phyloP scores from a whole-genome alignment of 2,329 filamentous ascomycete genomes.

The Cladosporium cucumerinum region DNA sequence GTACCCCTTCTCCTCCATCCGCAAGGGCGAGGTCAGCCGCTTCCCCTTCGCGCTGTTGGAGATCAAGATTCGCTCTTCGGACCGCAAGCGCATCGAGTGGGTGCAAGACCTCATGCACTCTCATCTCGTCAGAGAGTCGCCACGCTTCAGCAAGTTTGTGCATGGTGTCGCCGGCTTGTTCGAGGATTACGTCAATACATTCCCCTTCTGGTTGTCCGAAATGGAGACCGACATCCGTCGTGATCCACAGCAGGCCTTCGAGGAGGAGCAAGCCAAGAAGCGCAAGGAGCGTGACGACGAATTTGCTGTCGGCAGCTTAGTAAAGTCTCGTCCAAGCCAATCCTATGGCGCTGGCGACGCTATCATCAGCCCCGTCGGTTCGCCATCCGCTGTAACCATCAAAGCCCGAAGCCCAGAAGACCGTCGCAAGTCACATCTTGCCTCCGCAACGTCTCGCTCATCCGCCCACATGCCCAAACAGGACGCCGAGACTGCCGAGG shows the following conservation, averaged over 20 bases:
- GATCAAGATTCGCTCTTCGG: slow-evolving; percentile 67
- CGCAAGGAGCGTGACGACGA: slow-evolving; percentile 81
- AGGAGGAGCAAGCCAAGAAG: slow-evolving; percentile 82
- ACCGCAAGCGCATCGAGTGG: slow-evolving; percentile 74
- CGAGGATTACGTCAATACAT: slow-evolving; percentile 88
- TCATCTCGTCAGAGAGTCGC: slow-evolving; percentile 84
- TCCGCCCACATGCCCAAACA: slow-evolving; percentile 24
- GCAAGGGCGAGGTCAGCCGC: slow-evolving; percentile 83
- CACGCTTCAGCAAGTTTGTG: slow-evolving; percentile 94
- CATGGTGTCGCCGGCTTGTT: slow-evolving; percentile 90
- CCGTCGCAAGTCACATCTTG: slow-evolving; percentile 20
- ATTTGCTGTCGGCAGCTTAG: slow-evolving; percentile 81
- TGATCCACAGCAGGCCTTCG: slow-evolving; percentile 85
- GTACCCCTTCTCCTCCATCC: slow-evolving; percentile 82
- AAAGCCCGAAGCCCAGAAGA: slow-evolving; percentile 19
- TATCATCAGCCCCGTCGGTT: slow-evolving; percentile 64
- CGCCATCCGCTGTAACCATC: slow-evolving; percentile 59
- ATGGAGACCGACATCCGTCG: slow-evolving; percentile 91
- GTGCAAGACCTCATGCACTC: slow-evolving; percentile 87
- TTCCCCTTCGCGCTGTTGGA: slow-evolving; percentile 92
- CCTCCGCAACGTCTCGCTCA: slow-evolving; percentile 12
- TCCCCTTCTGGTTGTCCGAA: slow-evolving; percentile 93
- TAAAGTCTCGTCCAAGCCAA: slow-evolving; percentile 52
- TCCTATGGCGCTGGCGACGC: slow-evolving; percentile 50
- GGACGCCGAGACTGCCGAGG: slow-evolving; percentile 39